Conservation (phyloP, 2,329 filamentous ascomycete genomes). For the Monosporascus cannonballus region DNA sequence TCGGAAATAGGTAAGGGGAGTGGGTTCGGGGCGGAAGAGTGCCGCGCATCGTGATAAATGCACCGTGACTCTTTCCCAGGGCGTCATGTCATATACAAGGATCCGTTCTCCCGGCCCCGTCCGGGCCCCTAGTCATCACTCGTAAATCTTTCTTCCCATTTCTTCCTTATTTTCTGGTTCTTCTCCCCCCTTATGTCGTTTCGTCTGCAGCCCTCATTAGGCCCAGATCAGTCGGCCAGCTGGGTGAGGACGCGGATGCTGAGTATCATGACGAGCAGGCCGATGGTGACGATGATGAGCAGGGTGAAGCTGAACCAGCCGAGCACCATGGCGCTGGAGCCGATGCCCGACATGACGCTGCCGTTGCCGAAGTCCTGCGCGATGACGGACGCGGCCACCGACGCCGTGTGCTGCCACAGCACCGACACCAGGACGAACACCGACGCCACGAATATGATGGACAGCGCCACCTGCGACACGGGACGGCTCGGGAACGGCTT, state of each 20-base stretch:
- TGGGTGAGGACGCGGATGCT: constrained; percentile 77
- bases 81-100: neutral
- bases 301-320: constrained; percentile 96
- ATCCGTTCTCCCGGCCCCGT: neutral
- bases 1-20: neutral
- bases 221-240: constrained; percentile 33
- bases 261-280: constrained; percentile 90
- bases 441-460: constrained; percentile 77
- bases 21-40: neutral
- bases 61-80: neutral
- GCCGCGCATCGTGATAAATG: neutral
- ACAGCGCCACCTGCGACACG: constrained; percentile 86
- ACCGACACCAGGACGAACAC: constrained; percentile 70
- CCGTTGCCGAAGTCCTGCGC: constrained; percentile 43
- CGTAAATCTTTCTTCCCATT: neutral
- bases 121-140: neutral
- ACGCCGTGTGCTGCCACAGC: constrained; percentile 91
- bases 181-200: neutral
- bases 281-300: constrained; percentile 92
- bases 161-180: constrained; percentile 3
- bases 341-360: constrained; percentile 26
- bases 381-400: constrained; percentile 88
- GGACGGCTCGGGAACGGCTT: constrained; percentile 90
- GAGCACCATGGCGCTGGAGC: constrained; percentile 85
- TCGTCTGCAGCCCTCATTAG: neutral